These are phyloP conservation scores for Epichloe typhina DNA, from an alignment of 2,329 filamentous ascomycete species.

Conservation along the genomic window DNA sequence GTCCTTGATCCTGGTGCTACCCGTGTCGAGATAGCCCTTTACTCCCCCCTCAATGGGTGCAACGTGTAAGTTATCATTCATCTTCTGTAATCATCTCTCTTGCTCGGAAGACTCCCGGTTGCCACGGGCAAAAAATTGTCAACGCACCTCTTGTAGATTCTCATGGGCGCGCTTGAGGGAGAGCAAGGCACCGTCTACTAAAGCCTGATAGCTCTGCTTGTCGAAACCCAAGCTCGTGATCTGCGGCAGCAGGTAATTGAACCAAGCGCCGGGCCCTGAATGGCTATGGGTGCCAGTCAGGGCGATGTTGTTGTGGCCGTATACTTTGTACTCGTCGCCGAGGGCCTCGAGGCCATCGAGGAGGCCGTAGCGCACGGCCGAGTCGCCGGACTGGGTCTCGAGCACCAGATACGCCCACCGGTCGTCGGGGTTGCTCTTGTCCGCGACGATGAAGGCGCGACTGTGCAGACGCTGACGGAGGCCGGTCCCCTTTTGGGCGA, in stretches of 20 bases:
- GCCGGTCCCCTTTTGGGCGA: constrained; percentile 72
- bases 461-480: constrained; percentile 80
- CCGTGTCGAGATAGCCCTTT: constrained; percentile 55
- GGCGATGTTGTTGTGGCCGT: constrained; percentile 70
- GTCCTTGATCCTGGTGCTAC: constrained; percentile 54
- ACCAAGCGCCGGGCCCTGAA: constrained; percentile 80
- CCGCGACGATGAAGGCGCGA: constrained; percentile 75
- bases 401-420: constrained; percentile 79
- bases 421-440: constrained; percentile 49
- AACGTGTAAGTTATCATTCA: not conserved
- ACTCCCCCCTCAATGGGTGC: too few relatives aligned
- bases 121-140: constrained; percentile 8
- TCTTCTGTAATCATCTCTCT: not conserved
- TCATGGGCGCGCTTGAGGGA: constrained; percentile 71
- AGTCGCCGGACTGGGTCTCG: constrained; percentile 80
- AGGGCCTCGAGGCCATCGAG: constrained; percentile 57
- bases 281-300: constrained; percentile 91
- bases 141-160: constrained; percentile 27
- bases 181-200: constrained; percentile 72
- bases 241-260: constrained; percentile 88
- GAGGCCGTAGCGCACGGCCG: constrained; percentile 77
- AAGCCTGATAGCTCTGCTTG: constrained; percentile 74
- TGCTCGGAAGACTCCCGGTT: too few relatives aligned
- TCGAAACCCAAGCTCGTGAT: constrained; percentile 80
- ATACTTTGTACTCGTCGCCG: constrained; percentile 60